These are phyloP conservation scores for Albatrellus sp. DNA, from an alignment of 1,284 basidiomycete genomes.

Conservation along the genomic window DNA sequence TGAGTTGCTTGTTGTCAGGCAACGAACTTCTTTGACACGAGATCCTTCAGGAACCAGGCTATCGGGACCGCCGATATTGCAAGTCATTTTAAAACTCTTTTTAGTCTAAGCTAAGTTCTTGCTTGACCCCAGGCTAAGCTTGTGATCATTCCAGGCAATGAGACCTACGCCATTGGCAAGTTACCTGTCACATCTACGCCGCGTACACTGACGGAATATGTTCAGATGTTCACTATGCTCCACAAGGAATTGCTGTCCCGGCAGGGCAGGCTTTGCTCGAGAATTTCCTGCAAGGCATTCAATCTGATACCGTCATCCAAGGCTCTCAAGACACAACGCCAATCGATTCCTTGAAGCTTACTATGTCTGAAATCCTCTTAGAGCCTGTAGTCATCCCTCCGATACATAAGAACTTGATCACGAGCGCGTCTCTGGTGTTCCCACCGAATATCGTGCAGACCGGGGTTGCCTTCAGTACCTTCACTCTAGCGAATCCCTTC, in stretches of 20 bases:
- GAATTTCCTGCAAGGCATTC: constrained; percentile 60
- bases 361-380: constrained; percentile 51
- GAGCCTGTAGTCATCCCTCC: constrained; percentile 57
- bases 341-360: constrained; percentile 53
- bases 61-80: constrained; percentile 56
- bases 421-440: constrained; percentile 39
- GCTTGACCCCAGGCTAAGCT: constrained; percentile 29
- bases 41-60: constrained; percentile 26
- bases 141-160: constrained; percentile 42
- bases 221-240: constrained; percentile 53
- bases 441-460: constrained; percentile 47
- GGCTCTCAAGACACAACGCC: constrained; percentile 50
- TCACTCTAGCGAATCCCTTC: constrained; percentile 61
- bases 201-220: neutral
- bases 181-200: neutral
- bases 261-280: constrained; percentile 53
- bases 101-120: constrained; percentile 10
- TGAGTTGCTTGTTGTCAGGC: constrained; percentile 18
- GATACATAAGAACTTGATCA: constrained; percentile 53
- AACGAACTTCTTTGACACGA: neutral
- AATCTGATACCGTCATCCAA: constrained; percentile 44
- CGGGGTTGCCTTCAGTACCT: constrained; percentile 41
- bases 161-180: constrained; percentile 39
- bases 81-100: constrained; percentile 16
- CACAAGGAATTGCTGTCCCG: constrained; percentile 40